Conservation (phyloP, 2,329 filamentous ascomycete species). For the Botrytis porri region DNA sequence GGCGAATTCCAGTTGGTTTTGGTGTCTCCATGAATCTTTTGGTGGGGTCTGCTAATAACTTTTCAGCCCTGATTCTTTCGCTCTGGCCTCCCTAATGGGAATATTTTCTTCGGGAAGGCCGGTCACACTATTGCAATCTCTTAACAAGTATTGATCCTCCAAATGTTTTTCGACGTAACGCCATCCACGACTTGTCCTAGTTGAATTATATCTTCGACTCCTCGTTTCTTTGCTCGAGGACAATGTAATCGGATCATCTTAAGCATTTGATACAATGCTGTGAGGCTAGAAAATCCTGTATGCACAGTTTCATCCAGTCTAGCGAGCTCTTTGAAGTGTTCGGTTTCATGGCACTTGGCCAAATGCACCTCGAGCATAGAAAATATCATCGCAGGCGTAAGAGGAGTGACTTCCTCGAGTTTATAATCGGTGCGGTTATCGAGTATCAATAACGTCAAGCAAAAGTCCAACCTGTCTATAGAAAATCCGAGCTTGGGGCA, state of each 20-base stretch:
- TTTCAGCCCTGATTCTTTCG: too few species aligned
- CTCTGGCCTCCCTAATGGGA: too few species aligned
- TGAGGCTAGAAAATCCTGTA: background rate
- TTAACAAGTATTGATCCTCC: too few species aligned
- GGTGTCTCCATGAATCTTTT: background rate
- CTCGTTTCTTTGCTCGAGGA: background rate
- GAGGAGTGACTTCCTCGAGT: background rate
- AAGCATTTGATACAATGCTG: constrained; percentile 16
- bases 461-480: background rate
- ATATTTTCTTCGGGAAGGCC: background rate
- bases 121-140: background rate
- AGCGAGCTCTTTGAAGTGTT: background rate
- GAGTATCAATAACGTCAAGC: background rate
- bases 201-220: background rate
- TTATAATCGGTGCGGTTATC: background rate
- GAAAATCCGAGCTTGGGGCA: too few species aligned
- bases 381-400: constrained; percentile 13
- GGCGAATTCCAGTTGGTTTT: background rate
- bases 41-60: too few species aligned
- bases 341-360: background rate
- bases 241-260: constrained; percentile 15
- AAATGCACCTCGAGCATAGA: constrained; percentile 16
- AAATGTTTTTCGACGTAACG: background rate
- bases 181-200: background rate
- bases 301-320: constrained; percentile 15